Base-by-base conservation (phyloP, 2,329 filamentous ascomycete genomes). In the Pestalotiopsis sp. region DNA sequence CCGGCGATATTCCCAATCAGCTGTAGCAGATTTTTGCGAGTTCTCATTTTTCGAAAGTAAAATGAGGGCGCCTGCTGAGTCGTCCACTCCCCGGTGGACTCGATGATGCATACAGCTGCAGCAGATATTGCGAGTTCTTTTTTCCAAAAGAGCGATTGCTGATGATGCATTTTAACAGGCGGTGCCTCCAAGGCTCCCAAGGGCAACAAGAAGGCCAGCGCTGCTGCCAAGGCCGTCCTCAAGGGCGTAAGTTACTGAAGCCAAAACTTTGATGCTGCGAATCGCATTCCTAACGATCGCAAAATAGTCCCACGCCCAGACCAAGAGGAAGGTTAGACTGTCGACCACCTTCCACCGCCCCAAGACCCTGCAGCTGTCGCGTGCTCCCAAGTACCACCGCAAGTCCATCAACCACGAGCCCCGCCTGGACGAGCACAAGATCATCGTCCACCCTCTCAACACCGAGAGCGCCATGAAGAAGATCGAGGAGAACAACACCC, bases 401-500 rank as follows among this genome's bases (percentile, higher is more conserved):
- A 97, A 96, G 90, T 95, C 94, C 76, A 90, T 99, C 82, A 91
- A 93, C 79, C 92, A 95, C 84, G 89, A 90, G 82, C 92, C 95
- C 78, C 93, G 94, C 79, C 93, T 99, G 80, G 96, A 99, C 87
- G 93, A 95, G 87, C 93, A 95, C 90, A 98, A 97, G 91, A 89
- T 98, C 83, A 92, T 99, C 84, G 88, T 98, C 82, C 94, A 98
- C 91, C 96, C 96, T 76, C 90, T 99, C 82, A 99, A 99, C 92
- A 99, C 96, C 71, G 96, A 99, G 92, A 96, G 92, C 81, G 96
- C 97, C 81, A 98, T 99, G 95, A 99, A 99, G 94, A 98, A 98
- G 93, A 98, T 99, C 79, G 96, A 99, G 90, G 96, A 99, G 92
- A 95, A 99, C 91, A 99, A 99, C 91, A 99, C 96, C 77, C 91